Evolutionary conservation across 2,329 filamentous ascomycete genomes (phyloP), one percentile per base, ranked within the genome.

Genomic region (Claviceps purpurea): DNA sequence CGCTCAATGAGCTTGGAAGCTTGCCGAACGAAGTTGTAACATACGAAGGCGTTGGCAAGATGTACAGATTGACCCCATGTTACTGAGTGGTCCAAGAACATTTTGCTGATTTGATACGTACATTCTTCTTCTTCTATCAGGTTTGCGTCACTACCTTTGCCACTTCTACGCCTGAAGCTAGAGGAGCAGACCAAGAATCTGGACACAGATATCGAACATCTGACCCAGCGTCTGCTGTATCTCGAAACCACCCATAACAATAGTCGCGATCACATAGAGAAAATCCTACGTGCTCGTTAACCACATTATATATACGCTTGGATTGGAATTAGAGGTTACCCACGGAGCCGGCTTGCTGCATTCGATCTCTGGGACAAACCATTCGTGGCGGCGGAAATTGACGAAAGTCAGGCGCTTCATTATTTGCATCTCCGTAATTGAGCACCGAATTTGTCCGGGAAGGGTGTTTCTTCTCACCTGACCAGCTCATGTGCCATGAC

Each of bases 41-140:
- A 30, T 98, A 97, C 62, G 91, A 97, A 70, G 91, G 91, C 5
- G 85, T 97, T 11, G 93, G 93, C 50, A 98, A 97, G 73, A 97
- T 98, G 93, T 96, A 69, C 62, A 83, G 70, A 51, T 26, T 40
- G 2, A n/a, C 7, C 49, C 24, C 11, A 11, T 50, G 13, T 14
- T 6, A 6, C 5, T 44, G 18, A 14, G 5, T 26, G 5, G 42
- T 26, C 10, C 14, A 20, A 22, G 10, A 20, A 22, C 14, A 24
- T 8, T 4, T n/a, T 20, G 2, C 37, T 53, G n/a, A 41, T 50
- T 51, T 10, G 8, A 30, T 26, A 18, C 37, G 18, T 41, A n/a
- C n/a, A 30, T 11, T 20, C 1, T 22, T 42, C 10, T 22, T 42
- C 10, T 22, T 20, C 18, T 42, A 5, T 38, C 50, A 97, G 91